phyloP scores from a whole-genome alignment of 164 flowering plant genomes.

The Liriodendron chinense region DNA sequence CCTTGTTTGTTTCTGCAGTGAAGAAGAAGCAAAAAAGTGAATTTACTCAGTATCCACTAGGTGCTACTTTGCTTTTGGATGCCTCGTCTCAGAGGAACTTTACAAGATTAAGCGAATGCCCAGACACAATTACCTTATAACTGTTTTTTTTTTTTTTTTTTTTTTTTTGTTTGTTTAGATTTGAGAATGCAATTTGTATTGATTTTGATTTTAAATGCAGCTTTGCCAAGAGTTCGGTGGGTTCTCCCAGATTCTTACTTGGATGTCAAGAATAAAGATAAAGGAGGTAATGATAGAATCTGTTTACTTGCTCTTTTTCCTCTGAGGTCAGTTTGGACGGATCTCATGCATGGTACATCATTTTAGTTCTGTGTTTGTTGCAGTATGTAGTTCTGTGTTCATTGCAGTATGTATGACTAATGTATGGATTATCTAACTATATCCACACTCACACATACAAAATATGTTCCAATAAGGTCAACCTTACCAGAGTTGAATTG shows the following conservation, averaged over 20 bases:
- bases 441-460: too few species aligned
- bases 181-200: not conserved
- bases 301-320: not conserved
- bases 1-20: slow-evolving; percentile 31
- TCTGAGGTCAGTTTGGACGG: not conserved
- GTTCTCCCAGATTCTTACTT: slow-evolving; percentile 50
- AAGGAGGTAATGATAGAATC: slow-evolving; percentile 30
- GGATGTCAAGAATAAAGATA: slow-evolving; percentile 35
- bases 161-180: too few species aligned
- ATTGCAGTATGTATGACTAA: too few species aligned
- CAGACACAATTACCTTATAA: not conserved
- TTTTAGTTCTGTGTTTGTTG: too few species aligned
- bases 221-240: slow-evolving; percentile 37
- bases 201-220: slow-evolving; percentile 16
- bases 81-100: slow-evolving; percentile 34
- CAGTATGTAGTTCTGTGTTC: too few species aligned
- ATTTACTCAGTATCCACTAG: slow-evolving; percentile 40
- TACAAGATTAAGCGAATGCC: slow-evolving; percentile 30
- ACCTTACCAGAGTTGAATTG: too few species aligned
- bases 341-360: not conserved
- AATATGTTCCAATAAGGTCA: too few species aligned
- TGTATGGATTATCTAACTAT: too few species aligned
- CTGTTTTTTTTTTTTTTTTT: too few species aligned
- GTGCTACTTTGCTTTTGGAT: slow-evolving; percentile 40
- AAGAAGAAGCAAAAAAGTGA: slow-evolving; percentile 34